These are phyloP conservation scores for Wickerhamomyces sp. DNA, from an alignment of 1,139 yeast species.

Conservation along the genomic window DNA sequence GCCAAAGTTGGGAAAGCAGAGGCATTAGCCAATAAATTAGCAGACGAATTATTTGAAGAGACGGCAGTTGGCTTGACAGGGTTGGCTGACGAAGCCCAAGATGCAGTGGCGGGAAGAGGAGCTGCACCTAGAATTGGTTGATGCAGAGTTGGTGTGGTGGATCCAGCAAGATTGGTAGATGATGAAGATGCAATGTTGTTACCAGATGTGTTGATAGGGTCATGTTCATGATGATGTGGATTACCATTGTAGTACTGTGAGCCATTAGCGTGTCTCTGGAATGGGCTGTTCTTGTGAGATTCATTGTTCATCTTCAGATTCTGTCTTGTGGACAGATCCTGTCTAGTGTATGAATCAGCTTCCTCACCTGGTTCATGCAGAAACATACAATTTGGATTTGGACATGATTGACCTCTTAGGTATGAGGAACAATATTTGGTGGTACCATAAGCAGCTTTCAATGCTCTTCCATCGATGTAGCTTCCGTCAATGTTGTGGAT, in stretches of 20 bases:
- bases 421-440: slow-evolving; percentile 97
- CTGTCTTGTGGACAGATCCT: slow-evolving; percentile 82
- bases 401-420: slow-evolving; percentile 92
- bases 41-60: slow-evolving; percentile 35
- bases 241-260: slow-evolving; percentile 6
- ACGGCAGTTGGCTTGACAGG: slow-evolving; percentile 20
- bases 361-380: slow-evolving; percentile 99
- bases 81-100: slow-evolving; percentile 34
- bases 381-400: slow-evolving; percentile 98
- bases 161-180: slow-evolving; percentile 16
- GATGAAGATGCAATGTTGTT: slow-evolving; percentile 9
- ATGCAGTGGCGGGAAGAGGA: slow-evolving; percentile 27
- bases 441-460: slow-evolving; percentile 96
- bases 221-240: slow-evolving; percentile 1
- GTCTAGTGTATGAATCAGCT: slow-evolving; percentile 93
- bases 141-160: slow-evolving; percentile 16
- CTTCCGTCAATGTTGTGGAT: slow-evolving; percentile 94
- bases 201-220: slow-evolving; percentile 6
- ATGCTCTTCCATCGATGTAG: slow-evolving; percentile 79
- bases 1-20: slow-evolving; percentile 72
- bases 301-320: slow-evolving; percentile 53
- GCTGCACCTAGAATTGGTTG: slow-evolving; percentile 18
- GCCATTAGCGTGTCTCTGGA: slow-evolving; percentile 11
- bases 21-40: slow-evolving; percentile 41
- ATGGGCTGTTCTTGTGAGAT: slow-evolving; percentile 27